Evolutionary conservation across 352 stramenopile species (phyloP), one percentile per base, ranked within the genome.

Genomic region (Blastocystis sp.): DNA sequence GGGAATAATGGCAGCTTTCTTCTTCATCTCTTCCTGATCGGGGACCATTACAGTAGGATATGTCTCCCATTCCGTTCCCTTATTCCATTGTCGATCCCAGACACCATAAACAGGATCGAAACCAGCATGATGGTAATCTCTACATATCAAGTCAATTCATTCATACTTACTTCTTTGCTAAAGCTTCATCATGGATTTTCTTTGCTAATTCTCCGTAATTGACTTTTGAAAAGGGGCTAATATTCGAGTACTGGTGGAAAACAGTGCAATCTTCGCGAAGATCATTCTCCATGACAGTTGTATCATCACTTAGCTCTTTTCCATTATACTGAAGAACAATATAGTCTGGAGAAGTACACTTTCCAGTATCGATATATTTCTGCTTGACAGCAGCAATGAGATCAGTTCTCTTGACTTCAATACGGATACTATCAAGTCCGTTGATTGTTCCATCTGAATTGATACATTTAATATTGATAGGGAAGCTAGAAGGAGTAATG

Each of bases 201-300:
- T 88, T 54, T 17, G 82, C 68, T 59, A 90, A 27, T 58, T 51
- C 54, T 35, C 42, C 68, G 53, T 90, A 90, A 37, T 90, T 79
- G 19, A 90, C 64, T 30, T 53, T 64, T 1, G 77, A 77, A 24
- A 66, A 90, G 17, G 82, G 53, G 9, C 27, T 78, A 51, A 60
- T 37, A 19, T 77, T 88, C 51, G 77, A 70, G 75, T 90, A 81
- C 48, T 75, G 51, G 24, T 78, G 57, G 66, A 66, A 89, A 73
- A 75, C 51, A 22, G 66, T 69, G 30, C 58, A 84, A n/a, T 79
- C 57, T 27, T 87, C 82, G 27, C 27, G 42, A 11, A 90, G 51
- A 53, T 87, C 48, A 54, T 90, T 88, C 60, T 90, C 48, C 79
- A 77, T 89, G 58, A 89, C 54, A 40, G 79, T 89, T 54, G 58